Evolutionary conservation across 2,329 filamentous ascomycete genomes (phyloP).

Genomic region (Emericellopsis cladophorae): DNA sequence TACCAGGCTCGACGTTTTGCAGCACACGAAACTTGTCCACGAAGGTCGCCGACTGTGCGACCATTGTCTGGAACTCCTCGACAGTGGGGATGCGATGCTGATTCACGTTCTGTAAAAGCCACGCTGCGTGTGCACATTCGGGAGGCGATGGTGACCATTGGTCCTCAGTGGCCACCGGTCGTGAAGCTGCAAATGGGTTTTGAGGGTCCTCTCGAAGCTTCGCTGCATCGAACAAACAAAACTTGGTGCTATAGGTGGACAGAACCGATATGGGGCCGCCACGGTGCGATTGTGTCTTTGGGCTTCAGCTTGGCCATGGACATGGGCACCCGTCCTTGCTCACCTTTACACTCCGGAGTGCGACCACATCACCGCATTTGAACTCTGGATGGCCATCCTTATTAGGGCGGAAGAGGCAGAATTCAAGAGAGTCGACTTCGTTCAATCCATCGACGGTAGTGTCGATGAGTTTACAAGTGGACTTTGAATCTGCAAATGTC

Average conservation of each 20-base stretch:
- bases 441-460: slow-evolving; percentile 26
- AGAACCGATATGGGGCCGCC: slow-evolving; percentile 24
- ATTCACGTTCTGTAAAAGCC: slow-evolving; percentile 30
- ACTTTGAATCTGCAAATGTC: slow-evolving; percentile 40
- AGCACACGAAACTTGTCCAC: slow-evolving; percentile 52
- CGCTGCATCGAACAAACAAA: slow-evolving; percentile 9
- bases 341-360: slow-evolving; percentile 43
- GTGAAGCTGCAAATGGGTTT: slow-evolving; percentile 19
- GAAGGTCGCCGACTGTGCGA: slow-evolving; percentile 25
- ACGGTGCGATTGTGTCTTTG: slow-evolving; percentile 27
- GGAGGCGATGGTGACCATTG: slow-evolving; percentile 7
- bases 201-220: slow-evolving; percentile 25
- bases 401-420: slow-evolving; percentile 47
- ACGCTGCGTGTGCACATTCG: slow-evolving; percentile 32
- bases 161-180: slow-evolving; percentile 7
- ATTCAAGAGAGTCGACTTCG: slow-evolving; percentile 19
- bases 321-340: not conserved
- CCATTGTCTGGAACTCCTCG: slow-evolving; percentile 26
- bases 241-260: slow-evolving; percentile 24
- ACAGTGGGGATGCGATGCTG: slow-evolving; percentile 28
- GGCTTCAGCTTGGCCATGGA: not conserved
- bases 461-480: slow-evolving; percentile 49
- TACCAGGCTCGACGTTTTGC: slow-evolving; percentile 41
- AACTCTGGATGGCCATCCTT: slow-evolving; percentile 32
- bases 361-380: slow-evolving; percentile 23